A percentile compares a stretch with the other conserved stretches of the same genome.
Conservation (phyloP, 306 rosid species). For the Prinsepia uniflora region DNA sequence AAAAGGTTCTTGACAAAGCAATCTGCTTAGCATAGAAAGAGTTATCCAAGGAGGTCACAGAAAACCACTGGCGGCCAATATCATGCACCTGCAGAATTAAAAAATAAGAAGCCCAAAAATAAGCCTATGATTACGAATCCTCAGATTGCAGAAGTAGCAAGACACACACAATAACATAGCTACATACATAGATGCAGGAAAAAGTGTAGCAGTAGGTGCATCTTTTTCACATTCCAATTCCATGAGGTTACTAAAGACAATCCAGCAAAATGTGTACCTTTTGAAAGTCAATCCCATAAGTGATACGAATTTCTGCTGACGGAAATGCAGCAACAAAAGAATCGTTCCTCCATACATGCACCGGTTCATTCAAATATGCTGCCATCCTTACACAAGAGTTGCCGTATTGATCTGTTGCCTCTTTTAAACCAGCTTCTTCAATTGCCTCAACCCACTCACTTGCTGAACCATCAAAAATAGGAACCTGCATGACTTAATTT, state of each 20-base stretch:
- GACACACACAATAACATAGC: not conserved
- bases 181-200: too few relatives aligned
- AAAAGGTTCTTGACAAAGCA: conserved; percentile 83
- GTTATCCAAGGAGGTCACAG: conserved; percentile 45
- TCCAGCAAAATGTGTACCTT: conserved; percentile 47
- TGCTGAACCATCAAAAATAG: conserved; percentile 90
- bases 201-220: too few relatives aligned
- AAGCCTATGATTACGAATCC: not conserved
- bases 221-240: not conserved
- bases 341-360: conserved; percentile 58
- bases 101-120: not conserved
- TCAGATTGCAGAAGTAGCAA: not conserved
- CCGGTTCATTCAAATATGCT: conserved; percentile 65
- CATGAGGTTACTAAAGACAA: not conserved
- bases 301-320: conserved; percentile 45
- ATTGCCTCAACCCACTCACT: conserved; percentile 75
- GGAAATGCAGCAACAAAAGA: conserved; percentile 81
- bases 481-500: conserved; percentile 50
- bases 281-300: conserved; percentile 70
- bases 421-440: conserved; percentile 58
- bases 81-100: conserved; percentile 49
- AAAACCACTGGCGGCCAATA: conserved; percentile 84
- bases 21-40: conserved; percentile 52
- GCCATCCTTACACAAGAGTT: conserved; percentile 53
- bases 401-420: conserved; percentile 52